A percentile compares a stretch with the other conserved stretches of the same genome.
Conservation (phyloP, 164 flowering plant species). For the Vitis cinerea region DNA sequence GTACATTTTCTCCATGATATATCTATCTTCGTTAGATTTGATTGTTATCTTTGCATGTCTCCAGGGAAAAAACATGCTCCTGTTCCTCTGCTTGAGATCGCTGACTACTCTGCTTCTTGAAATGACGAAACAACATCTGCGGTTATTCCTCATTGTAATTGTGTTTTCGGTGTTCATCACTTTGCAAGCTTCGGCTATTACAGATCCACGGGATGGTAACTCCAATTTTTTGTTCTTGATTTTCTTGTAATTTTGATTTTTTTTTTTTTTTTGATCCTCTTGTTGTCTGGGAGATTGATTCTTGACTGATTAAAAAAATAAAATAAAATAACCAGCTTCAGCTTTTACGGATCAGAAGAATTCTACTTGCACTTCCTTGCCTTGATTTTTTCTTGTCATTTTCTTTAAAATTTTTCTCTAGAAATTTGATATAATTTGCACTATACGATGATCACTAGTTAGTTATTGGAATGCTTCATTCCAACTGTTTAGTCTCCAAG, state of each 20-base stretch:
- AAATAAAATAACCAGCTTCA: no score
- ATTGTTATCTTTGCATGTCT: not conserved
- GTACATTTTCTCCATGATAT: no score
- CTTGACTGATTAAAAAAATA: no score
- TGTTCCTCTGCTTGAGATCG: no score
- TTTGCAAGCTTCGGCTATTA: slow-evolving; percentile 22
- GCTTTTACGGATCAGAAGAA: no score
- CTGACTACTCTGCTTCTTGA: slow-evolving; percentile 6
- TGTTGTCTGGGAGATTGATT: not conserved
- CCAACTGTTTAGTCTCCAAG: no score
- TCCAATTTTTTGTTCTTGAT: not conserved
- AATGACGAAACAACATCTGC: slow-evolving; percentile 20
- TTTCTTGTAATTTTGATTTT: not conserved
- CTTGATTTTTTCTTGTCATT: no score
- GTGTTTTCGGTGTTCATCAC: slow-evolving; percentile 24
- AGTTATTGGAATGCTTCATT: no score
- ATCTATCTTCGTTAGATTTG: not conserved
- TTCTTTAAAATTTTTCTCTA: no score
- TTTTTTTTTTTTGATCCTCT: not conserved
- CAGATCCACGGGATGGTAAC: slow-evolving; percentile 48
- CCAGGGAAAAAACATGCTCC: not conserved
- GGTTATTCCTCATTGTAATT: slow-evolving; percentile 11
- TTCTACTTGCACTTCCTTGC: no score
- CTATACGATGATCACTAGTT: no score
- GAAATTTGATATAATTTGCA: no score